These are phyloP conservation scores for Ustilago trichophora DNA, from an alignment of 1,284 basidiomycete species.

Conservation along the genomic window DNA sequence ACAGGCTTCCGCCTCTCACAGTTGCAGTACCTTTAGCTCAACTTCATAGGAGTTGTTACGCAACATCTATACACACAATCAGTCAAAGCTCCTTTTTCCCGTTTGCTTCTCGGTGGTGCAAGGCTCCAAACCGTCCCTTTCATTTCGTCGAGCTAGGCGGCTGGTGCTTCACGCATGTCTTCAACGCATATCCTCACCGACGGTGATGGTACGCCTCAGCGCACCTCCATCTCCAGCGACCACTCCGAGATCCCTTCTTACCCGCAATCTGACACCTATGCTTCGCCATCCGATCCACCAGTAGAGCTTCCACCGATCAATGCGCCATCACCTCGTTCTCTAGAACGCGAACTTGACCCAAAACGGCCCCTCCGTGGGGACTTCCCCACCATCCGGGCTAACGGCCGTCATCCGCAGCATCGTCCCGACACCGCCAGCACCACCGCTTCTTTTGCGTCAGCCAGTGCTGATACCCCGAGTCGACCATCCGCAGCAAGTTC, in stretches of 20 bases:
- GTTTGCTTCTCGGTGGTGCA: no score
- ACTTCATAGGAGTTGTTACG: constrained; percentile 4
- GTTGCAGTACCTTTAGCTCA: no score
- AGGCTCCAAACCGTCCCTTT: constrained; percentile 1
- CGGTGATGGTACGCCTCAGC: constrained; percentile 11
- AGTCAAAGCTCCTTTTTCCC: no score
- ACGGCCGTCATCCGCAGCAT: constrained; percentile 1
- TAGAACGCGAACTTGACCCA: constrained; percentile 6
- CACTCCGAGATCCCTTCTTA: constrained; percentile 38
- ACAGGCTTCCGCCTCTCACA: no score
- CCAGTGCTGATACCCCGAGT: constrained; percentile 9
- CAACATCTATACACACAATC: no score
- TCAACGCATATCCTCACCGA: constrained; percentile 13
- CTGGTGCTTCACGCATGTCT: constrained; percentile 17
- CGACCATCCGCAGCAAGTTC: constrained; percentile 6
- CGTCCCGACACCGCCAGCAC: constrained; percentile 30
- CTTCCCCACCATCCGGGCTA: not conserved
- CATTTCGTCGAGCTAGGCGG: constrained; percentile 4
- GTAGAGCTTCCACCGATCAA: constrained; percentile 2
- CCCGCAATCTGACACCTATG: constrained; percentile 10
- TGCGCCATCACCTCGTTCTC: not conserved
- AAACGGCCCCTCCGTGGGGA: constrained; percentile 1
- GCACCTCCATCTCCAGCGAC: constrained; percentile 26
- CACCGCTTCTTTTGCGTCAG: constrained; percentile 22
- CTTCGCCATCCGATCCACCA: constrained; percentile 12